Base-by-base conservation (phyloP, 2,329 filamentous ascomycete species). In the Phyllosticta capitalensis region DNA sequence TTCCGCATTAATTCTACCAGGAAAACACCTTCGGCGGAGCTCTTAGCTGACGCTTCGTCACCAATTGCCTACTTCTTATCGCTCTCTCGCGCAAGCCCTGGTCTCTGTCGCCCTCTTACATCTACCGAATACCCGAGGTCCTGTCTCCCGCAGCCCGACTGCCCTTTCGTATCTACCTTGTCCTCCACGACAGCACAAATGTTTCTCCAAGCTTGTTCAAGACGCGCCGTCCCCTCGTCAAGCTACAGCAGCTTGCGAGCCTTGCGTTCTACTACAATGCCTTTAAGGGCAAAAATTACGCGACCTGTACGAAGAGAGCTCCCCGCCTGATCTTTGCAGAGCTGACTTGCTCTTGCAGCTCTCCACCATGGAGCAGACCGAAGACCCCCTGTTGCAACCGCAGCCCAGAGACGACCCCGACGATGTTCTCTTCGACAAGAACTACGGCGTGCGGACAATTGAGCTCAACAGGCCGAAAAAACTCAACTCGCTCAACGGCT, bases 381-480 rank as follows among this genome's bases (percentile, higher is more conserved):
- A 66, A 61, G 62, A 58, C 51, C 53, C 72, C 33, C 65, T 72
- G 30, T 63, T 70, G 65, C 83, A 79, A 69, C 81, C 87, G 66
- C 78, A 82, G 57, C 79, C 81, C 22, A 82, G 77, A 61, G 90
- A 96, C 74, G 86, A 91, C 57, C 80, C 86, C 63, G 86, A 95
- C 71, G 94, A 99, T 83, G 94, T 99, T 65, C 80, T 96, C 62
- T 99, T 99, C 81, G 85, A 85, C 74, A 90, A 85, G 70, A 81
- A 88, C 67, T 96, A 94, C 75, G 94, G 94, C 64, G 83, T 97
- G 55, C 89, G 94, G 63, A 91, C 88, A 66, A 86, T 99, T 69
- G 88, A 96, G 77, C 88, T 99, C 66, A 99, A 99, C 79, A 86
- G 94, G 61, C 94, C 92, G 5, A 81, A 83, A 70, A 96, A 96